phyloP scores from a whole-genome alignment of 2,329 filamentous ascomycete genomes.

The Ophiobolus disseminans region DNA sequence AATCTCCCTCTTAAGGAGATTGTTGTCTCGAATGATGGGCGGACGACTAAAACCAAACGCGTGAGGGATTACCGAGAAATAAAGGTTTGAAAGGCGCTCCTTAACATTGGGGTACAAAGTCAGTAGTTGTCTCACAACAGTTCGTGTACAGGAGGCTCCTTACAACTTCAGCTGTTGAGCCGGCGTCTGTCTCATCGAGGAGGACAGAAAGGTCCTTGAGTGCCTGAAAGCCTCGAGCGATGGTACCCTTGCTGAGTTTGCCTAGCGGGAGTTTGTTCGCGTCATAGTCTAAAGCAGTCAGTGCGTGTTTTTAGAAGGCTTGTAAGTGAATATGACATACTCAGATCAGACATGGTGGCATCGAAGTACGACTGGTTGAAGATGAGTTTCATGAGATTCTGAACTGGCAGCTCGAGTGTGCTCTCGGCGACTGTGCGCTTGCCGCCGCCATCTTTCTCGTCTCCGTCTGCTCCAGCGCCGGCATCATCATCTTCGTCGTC shows the following conservation, averaged over 20 bases:
- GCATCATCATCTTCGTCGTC: constrained; percentile 48
- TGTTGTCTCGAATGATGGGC: constrained; percentile 66
- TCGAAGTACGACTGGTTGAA: constrained; percentile 80
- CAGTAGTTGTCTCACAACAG: too few species aligned
- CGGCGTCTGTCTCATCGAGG: constrained; percentile 62
- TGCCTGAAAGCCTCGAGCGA: constrained; percentile 75
- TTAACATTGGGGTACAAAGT: too few species aligned
- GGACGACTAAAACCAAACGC: constrained; percentile 77
- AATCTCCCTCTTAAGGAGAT: constrained; percentile 74
- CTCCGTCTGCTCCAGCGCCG: constrained; percentile 44
- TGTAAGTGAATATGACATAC: too few species aligned
- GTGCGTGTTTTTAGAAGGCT: too few species aligned
- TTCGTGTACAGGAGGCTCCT: too few species aligned
- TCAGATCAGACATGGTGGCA: constrained; percentile 69
- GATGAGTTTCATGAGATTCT: constrained; percentile 78
- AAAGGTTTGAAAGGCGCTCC: constrained; percentile 76
- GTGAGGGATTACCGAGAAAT: constrained; percentile 84
- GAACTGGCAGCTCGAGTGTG: constrained; percentile 65
- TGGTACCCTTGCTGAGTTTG: constrained; percentile 81
- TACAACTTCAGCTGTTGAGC: constrained; percentile 54
- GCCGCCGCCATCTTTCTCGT: constrained; percentile 37
- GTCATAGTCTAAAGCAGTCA: too few species aligned
- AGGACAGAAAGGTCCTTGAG: constrained; percentile 77
- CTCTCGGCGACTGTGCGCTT: constrained; percentile 49
- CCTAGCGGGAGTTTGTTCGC: constrained; percentile 80